Evolutionary conservation across 2,329 filamentous ascomycete species (phyloP).

Genomic region (Aspergillus hortae): DNA sequence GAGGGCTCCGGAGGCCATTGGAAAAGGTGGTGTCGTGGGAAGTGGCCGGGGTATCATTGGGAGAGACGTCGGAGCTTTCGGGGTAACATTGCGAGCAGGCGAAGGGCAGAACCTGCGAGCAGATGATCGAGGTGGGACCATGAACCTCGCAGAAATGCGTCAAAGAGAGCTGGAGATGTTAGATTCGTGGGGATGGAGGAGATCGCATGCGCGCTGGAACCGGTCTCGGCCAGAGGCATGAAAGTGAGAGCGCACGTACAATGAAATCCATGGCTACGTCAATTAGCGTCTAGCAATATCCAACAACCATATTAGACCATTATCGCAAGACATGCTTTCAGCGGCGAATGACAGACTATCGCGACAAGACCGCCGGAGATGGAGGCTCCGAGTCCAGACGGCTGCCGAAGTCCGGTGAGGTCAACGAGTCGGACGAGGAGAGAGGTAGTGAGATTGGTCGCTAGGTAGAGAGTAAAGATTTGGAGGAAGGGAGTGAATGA

Average conservation of each 20-base stretch:
- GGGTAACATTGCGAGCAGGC: slow-evolving; percentile 52
- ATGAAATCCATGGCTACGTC: slow-evolving; percentile 43
- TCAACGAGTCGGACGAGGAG: background rate
- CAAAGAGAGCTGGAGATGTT: slow-evolving; percentile 50
- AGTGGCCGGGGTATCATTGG: slow-evolving; percentile 39
- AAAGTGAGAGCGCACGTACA: slow-evolving; percentile 28
- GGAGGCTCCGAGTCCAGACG: too few relatives aligned
- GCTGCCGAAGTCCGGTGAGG: too few relatives aligned
- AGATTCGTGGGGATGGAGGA: background rate
- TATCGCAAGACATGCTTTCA: slow-evolving; percentile 31
- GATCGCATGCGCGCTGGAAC: background rate
- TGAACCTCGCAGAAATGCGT: slow-evolving; percentile 62
- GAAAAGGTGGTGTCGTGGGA: slow-evolving; percentile 28
- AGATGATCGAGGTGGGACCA: slow-evolving; percentile 60
- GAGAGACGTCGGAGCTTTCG: slow-evolving; percentile 35
- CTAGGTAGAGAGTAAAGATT: slow-evolving; percentile 1
- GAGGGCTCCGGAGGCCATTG: slow-evolving; percentile 18
- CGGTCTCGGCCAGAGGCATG: too few relatives aligned
- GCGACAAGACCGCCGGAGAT: too few relatives aligned
- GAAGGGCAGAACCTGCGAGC: slow-evolving; percentile 56
- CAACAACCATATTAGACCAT: slow-evolving; percentile 28
- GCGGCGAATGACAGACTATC: slow-evolving; percentile 6
- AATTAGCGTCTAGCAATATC: slow-evolving; percentile 25
- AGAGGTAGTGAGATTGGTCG: background rate
- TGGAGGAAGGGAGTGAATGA: too few relatives aligned